Conservation (phyloP, 75 land plant genomes). For the Ceratopteris richardii region DNA sequence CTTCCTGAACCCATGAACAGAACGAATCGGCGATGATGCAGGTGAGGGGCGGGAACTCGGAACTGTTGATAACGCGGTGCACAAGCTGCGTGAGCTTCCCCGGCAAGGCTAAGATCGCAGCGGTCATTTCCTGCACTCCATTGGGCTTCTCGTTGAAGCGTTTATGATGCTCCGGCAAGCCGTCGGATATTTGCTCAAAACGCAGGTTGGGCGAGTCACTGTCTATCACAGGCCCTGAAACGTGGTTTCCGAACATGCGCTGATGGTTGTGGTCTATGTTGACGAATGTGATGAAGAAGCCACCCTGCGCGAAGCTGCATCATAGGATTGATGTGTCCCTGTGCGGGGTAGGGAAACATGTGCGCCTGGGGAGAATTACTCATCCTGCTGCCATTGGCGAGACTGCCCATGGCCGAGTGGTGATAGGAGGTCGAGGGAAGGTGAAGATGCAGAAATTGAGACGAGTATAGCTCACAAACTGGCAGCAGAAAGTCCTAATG, state of each 20-base stretch:
- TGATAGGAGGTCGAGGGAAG: no score
- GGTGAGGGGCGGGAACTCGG: conserved; percentile 6
- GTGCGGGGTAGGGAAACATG: conserved; percentile 18
- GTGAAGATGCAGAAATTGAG: no score
- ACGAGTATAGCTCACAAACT: no score
- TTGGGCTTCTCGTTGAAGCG: neutral
- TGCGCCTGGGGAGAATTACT: conserved; percentile 24
- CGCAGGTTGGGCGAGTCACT: conserved; percentile 1
- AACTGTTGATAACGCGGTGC: neutral
- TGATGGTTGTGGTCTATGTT: conserved; percentile 14
- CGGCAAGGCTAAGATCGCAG: neutral
- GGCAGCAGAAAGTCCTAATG: no score
- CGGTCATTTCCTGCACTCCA: neutral
- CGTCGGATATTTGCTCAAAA: neutral
- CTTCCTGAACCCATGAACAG: conserved; percentile 8
- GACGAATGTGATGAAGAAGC: no score
- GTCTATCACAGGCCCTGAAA: no score
- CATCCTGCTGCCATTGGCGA: no score
- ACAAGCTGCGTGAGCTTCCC: neutral
- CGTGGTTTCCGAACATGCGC: conserved; percentile 7
- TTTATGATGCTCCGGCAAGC: no score
- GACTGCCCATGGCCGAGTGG: no score
- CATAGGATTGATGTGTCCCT: conserved; percentile 25
- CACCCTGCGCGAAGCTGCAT: conserved; percentile 16
- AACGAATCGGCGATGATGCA: conserved; percentile 25